A percentile compares a stretch with the other conserved stretches of the same genome.
Evolutionary conservation across 495 filamentous ascomycete genomes (phyloP).

Genomic region (Neurospora sp.): DNA sequence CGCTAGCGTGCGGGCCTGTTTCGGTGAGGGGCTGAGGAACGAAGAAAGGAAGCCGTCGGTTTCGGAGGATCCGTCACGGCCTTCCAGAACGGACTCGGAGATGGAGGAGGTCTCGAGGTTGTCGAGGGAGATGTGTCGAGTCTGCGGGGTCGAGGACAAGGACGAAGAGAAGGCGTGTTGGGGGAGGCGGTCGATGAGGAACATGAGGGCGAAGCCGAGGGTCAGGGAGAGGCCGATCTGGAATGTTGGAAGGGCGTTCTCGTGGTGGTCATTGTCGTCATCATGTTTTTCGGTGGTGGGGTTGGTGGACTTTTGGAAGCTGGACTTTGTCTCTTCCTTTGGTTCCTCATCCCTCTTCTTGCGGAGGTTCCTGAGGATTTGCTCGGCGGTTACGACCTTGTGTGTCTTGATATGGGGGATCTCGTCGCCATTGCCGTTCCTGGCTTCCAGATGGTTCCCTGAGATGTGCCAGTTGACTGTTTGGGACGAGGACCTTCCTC

Average conservation of each 20-base stretch:
- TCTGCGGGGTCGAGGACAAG: constrained; percentile 39
- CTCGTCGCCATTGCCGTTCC: neutral
- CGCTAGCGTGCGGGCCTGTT: constrained; percentile 45
- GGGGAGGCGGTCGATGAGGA: constrained; percentile 83
- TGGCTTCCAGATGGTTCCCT: neutral
- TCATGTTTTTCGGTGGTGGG: constrained; percentile 5
- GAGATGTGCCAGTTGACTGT: neutral
- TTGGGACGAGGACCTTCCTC: neutral
- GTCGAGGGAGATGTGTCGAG: constrained; percentile 68
- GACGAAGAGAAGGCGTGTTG: constrained; percentile 51
- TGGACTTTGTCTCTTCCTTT: neutral
- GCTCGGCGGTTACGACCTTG: neutral
- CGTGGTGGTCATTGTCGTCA: constrained; percentile 11
- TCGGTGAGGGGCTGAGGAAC: constrained; percentile 33
- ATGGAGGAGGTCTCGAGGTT: constrained; percentile 49
- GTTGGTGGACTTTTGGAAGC: neutral
- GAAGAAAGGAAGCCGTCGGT: constrained; percentile 42
- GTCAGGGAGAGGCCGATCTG: constrained; percentile 77
- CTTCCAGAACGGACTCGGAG: constrained; percentile 2
- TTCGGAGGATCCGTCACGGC: constrained; percentile 27
- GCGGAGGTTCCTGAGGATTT: neutral
- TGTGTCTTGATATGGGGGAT: neutral
- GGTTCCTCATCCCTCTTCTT: neutral
- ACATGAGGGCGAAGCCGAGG: constrained; percentile 91
- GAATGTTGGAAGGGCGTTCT: constrained; percentile 40